Conservation (phyloP, 495 filamentous ascomycete genomes). For the Trichocladium antarcticum region DNA sequence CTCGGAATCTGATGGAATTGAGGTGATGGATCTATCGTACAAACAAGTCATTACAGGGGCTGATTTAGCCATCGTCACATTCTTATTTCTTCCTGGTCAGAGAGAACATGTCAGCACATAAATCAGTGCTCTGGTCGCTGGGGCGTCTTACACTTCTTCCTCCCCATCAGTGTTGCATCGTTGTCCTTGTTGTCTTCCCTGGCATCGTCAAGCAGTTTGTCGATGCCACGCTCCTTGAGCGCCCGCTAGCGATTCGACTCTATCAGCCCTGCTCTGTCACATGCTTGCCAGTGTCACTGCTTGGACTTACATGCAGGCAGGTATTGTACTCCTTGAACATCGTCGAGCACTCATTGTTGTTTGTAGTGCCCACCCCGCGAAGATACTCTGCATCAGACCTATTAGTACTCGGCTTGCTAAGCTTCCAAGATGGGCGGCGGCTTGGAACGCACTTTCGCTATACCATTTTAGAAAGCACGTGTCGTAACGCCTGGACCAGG, state of each 20-base stretch:
- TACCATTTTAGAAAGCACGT: conserved; percentile 95
- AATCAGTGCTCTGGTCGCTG: no score
- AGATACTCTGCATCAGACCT: conserved; percentile 61
- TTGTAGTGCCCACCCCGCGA: conserved; percentile 54
- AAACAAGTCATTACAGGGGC: no score
- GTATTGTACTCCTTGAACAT: conserved; percentile 78
- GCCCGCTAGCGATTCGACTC: conserved; percentile 46
- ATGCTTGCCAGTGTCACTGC: not conserved
- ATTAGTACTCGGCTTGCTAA: not conserved
- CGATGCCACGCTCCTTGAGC: conserved; percentile 74
- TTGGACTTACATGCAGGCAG: conserved; percentile 57
- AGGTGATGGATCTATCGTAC: no score
- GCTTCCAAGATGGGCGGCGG: no score
- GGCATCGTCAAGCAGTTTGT: conserved; percentile 76
- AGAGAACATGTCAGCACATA: no score
- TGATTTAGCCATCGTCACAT: no score
- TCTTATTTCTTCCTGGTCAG: no score
- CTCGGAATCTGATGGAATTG: no score
- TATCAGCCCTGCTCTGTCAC: not conserved
- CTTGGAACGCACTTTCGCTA: conserved; percentile 63
- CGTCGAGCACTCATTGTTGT: conserved; percentile 68
- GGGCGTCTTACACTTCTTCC: conserved; percentile 29
- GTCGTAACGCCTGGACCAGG: conserved; percentile 63
- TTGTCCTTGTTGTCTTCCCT: conserved; percentile 71
- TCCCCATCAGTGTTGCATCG: conserved; percentile 59